Conservation (phyloP, 345 rosid genomes). For the Euphorbia lathyris region DNA sequence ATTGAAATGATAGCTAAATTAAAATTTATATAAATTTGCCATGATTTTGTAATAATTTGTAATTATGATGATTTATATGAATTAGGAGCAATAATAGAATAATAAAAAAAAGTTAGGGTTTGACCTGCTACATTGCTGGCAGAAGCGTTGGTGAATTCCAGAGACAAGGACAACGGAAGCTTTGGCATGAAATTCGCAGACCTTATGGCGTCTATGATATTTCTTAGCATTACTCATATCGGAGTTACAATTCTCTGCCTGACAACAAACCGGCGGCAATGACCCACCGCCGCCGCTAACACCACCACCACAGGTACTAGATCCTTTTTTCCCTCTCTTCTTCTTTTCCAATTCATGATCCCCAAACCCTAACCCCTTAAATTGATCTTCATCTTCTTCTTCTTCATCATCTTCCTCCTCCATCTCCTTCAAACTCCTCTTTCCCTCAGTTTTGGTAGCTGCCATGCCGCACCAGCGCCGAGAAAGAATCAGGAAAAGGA, state of each 20-base stretch:
- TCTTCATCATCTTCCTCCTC: constrained; percentile 61
- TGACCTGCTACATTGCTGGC: constrained; percentile 99
- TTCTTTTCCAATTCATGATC: constrained; percentile 43
- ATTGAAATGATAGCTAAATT: too few relatives aligned
- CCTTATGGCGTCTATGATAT: constrained; percentile 85
- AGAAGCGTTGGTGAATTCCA: constrained; percentile 75
- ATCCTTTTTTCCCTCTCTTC: constrained; percentile 45
- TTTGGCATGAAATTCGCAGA: constrained; percentile 85
- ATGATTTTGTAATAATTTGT: too few relatives aligned
- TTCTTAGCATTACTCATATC: constrained; percentile 66
- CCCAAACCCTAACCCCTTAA: constrained; percentile 30
- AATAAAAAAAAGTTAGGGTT: constrained; percentile 25
- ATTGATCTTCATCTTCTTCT: constrained; percentile 35
- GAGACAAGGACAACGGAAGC: constrained; percentile 51
- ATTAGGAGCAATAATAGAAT: too few relatives aligned
- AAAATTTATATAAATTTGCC: too few relatives aligned
- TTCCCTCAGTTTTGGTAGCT: constrained; percentile 57
- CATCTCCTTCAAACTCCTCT: constrained; percentile 52
- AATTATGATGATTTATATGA: too few relatives aligned
- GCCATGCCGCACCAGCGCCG: too few relatives aligned
- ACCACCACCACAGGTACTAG: constrained; percentile 16
- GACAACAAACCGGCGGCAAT: constrained; percentile 41
- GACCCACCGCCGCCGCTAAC: constrained; percentile 20
- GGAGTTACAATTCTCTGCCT: constrained; percentile 56
- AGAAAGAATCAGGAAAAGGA: not conserved